Conservation (phyloP, 805 yeast genomes). For the Cyberlindnera misumaiensis region DNA sequence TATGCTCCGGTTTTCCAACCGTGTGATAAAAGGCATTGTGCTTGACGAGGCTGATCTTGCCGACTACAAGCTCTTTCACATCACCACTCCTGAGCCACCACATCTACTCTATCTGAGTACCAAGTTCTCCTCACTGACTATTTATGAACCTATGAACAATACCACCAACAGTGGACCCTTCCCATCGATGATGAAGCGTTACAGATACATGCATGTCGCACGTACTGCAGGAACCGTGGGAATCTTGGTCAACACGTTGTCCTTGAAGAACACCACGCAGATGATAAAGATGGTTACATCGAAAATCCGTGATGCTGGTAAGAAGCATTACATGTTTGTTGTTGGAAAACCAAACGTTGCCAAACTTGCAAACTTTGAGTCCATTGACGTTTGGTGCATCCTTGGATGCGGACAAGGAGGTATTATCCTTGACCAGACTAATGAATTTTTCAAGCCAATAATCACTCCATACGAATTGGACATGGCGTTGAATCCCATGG, state of each 20-base stretch:
- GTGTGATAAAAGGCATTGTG: constrained; percentile 16
- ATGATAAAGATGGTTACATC: constrained; percentile 54
- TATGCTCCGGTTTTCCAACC: constrained; percentile 23
- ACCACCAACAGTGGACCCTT: constrained; percentile 49
- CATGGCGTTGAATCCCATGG: constrained; percentile 68
- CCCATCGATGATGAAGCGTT: constrained; percentile 78
- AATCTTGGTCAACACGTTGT: constrained; percentile 81
- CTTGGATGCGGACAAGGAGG: constrained; percentile 95
- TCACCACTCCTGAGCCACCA: constrained; percentile 73
- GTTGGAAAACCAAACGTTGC: constrained; percentile 98
- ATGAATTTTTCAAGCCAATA: constrained; percentile 84
- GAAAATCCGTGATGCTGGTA: constrained; percentile 67
- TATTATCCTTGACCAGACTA: constrained; percentile 68
- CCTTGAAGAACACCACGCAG: constrained; percentile 66
- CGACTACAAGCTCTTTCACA: constrained; percentile 58
- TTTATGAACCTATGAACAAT: constrained; percentile 38
- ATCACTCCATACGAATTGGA: constrained; percentile 89
- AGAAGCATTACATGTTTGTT: constrained; percentile 89
- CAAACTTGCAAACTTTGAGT: constrained; percentile 90
- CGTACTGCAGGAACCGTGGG: constrained; percentile 91
- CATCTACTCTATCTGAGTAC: constrained; percentile 71
- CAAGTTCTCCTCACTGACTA: constrained; percentile 46
- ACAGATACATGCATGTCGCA: constrained; percentile 80
- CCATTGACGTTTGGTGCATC: constrained; percentile 91
- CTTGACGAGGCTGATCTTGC: constrained; percentile 29